phyloP scores from a whole-genome alignment of 2,329 filamentous ascomycete genomes.

The Fusarium sp. region DNA sequence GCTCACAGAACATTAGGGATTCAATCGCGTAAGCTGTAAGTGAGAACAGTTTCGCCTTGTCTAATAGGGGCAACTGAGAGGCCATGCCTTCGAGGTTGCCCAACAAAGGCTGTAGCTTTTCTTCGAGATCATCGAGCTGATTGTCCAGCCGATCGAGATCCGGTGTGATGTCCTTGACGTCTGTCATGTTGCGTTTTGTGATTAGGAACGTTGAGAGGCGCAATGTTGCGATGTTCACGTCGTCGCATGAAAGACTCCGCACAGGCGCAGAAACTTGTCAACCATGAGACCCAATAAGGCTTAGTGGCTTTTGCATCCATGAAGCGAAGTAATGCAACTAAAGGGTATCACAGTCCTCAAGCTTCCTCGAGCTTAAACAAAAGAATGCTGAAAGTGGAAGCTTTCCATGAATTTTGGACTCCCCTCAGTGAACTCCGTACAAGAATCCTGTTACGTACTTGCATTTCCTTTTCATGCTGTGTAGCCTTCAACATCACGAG shows the following conservation, averaged over 20 bases:
- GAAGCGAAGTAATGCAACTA: conserved; percentile 18
- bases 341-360: neutral
- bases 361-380: neutral
- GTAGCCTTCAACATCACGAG: neutral
- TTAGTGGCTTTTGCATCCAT: conserved; percentile 14
- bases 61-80: conserved; percentile 85
- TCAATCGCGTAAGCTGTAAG: conserved; percentile 88
- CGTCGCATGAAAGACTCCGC: conserved; percentile 34
- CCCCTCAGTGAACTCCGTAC: neutral
- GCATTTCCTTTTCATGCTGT: neutral
- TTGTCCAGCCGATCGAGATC: conserved; percentile 78
- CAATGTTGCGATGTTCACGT: conserved; percentile 18
- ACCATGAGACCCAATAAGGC: conserved; percentile 22
- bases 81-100: conserved; percentile 71
- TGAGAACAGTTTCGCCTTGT: conserved; percentile 94
- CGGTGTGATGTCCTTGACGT: conserved; percentile 65
- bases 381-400: neutral
- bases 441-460: too few relatives aligned
- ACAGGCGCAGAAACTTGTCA: conserved; percentile 29
- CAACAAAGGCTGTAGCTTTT: conserved; percentile 77
- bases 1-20: conserved; percentile 81
- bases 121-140: conserved; percentile 81
- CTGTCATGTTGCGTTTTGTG: conserved; percentile 45
- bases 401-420: neutral
- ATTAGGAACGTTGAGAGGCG: neutral